Base-by-base conservation (phyloP, 2,329 filamentous ascomycete species). In the Hypoxylon sp. region DNA sequence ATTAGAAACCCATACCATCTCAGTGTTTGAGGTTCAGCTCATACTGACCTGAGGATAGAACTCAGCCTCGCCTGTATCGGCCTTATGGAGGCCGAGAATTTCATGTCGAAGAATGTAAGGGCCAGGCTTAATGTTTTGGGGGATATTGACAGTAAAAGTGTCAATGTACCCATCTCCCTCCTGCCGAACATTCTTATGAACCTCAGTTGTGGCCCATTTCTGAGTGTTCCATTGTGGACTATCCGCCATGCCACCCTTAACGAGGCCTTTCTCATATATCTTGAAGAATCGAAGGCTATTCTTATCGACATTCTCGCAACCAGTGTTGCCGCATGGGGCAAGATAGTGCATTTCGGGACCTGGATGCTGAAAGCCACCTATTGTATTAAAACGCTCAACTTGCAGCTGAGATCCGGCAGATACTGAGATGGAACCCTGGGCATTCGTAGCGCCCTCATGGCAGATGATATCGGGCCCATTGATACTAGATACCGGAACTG, bases 131-230 rank as follows among this genome's bases (percentile, higher is more conserved):
- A 83, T 83, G 6, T 67, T 53, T 2, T 21, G 9, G 5, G 74
- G 74, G 23, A 75, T 71, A 13, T 48, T 61, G 46, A 75, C 70
- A 5, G 70, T 69, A 50, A 65, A 75, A 1, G 72, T 83, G 67
- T 84, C 81, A 30, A 84, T 79, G 36, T 83, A 76, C 49, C 84
- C 82, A 60, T 84, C 84, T 74, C 82, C 83, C 14, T 81, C 83
- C n/a, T 78, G 71, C 10, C 77, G 79, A 34, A 84, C 79, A 61
- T 68, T 72, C 65, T 76, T 76, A 60, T 82, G 83, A 53, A 83
- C 80, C 32, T 81, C 82, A 19, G 82, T 78, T 23, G 79, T 81
- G 10, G 74, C 72, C 79, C 80, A 83, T 68, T 77, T 82, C 76
- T 82, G 82, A 75, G 82, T 84, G 71, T 80, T 79, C 70, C 77